Evolutionary conservation across 805 yeast genomes (phyloP), one percentile per base, ranked within the genome.

Genomic region (Metschnikowia bowlesiae): DNA sequence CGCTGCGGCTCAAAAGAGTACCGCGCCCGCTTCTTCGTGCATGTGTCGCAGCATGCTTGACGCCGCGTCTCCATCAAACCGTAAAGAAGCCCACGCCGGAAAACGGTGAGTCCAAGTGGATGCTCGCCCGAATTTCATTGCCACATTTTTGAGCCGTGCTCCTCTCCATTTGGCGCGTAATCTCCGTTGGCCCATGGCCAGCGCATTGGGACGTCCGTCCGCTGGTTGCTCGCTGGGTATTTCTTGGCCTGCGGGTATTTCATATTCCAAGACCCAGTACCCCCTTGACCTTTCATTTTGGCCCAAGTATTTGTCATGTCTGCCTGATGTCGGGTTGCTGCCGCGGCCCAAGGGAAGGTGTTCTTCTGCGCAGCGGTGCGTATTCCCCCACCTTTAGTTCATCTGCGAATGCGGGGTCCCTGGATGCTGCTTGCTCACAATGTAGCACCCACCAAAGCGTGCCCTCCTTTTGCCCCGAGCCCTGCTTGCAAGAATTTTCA

Each of bases 321-420:
- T 28, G 18, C 18, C 37, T 33, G 29, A 8, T 33, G n/a, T 26
- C 45, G 38, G 38, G 32, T 42, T 42, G 38, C 38, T 42, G 7
- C 34, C 38, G 38, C 45, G 45, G 45, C 7, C 45, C 31, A 42
- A 42, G 37, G 45, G 45, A 42, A 33, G 38, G 22, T 33, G 8
- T 26, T 32, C 38, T 42, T 33, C 45, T 32, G 45, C 37, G 45
- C 45, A 42, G 45, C 45, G 45, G 22, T 38, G 45, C 45, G 45
- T 33, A 22, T 42, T 22, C 45, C 38, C 45, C 45, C 45, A 42
- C 45, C 45, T 33, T 33, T 16, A 18, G 38, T 42, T 33, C 38
- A 42, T 42, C 45, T 33, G 45, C 4, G 34, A 42, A 42, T 42
- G 45, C 45, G 45, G 45, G 45, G 45, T 42, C 38, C 31, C 9